Percentiles rank a stretch among this genome's conserved stretches.
Conservation (phyloP, 345 rosid species). For the Bruguiera parviflora region DNA sequence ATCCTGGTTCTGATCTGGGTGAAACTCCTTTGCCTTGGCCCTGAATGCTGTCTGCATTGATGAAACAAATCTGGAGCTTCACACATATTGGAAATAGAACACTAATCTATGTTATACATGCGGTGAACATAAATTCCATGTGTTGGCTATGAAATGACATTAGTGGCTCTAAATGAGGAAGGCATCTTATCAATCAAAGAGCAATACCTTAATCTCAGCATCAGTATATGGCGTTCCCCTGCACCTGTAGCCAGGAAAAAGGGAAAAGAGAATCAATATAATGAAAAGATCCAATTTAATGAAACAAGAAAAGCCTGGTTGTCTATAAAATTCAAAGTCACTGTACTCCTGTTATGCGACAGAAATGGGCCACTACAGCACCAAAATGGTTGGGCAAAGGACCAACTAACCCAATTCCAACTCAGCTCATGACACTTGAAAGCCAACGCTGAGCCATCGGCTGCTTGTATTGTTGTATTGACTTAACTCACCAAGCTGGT, state of each 20-base stretch:
- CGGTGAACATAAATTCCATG: background rate
- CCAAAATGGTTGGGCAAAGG: too few species aligned
- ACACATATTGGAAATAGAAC: background rate
- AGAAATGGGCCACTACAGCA: too few species aligned
- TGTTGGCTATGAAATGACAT: too few species aligned
- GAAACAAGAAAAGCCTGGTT: too few species aligned
- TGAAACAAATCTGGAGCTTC: background rate
- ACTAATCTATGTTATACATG: background rate
- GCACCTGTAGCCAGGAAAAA: slow-evolving; percentile 41
- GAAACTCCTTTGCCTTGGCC: slow-evolving; percentile 81
- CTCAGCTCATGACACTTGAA: too few species aligned
- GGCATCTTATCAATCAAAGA: background rate
- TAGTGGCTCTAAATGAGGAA: background rate
- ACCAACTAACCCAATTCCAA: too few species aligned
- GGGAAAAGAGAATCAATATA: background rate
- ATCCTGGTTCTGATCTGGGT: slow-evolving; percentile 93
- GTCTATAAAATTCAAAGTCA: too few species aligned
- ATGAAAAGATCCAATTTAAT: too few species aligned
- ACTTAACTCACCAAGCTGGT: too few species aligned
- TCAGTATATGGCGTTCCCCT: slow-evolving; percentile 74
- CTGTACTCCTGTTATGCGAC: too few species aligned
- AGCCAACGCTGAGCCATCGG: too few species aligned
- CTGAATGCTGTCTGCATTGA: slow-evolving; percentile 76
- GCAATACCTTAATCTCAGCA: slow-evolving; percentile 84
- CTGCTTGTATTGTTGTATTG: too few species aligned